A percentile compares a stretch with the other conserved stretches of the same genome.
phyloP scores from a whole-genome alignment of 2,329 filamentous ascomycete genomes.

The Tolypocladium amazonense region DNA sequence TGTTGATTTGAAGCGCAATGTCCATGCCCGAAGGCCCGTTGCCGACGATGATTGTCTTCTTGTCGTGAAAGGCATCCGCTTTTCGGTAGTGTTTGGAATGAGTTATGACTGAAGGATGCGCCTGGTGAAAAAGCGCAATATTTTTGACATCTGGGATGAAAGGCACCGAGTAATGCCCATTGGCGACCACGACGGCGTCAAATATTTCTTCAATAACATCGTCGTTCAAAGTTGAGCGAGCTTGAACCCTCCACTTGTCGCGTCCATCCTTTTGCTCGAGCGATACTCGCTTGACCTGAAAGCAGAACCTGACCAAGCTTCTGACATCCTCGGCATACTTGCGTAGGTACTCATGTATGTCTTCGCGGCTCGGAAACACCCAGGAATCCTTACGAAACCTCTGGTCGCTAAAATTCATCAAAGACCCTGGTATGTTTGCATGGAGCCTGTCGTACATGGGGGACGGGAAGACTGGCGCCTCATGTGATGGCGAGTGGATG shows the following conservation, averaged over 20 bases:
- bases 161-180: conserved; percentile 63
- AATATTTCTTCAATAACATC: conserved; percentile 37
- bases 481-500: conserved; percentile 29
- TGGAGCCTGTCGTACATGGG: conserved; percentile 76
- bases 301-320: conserved; percentile 57
- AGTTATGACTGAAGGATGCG: conserved; percentile 49
- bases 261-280: conserved; percentile 13
- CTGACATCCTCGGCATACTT: conserved; percentile 59
- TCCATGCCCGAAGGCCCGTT: conserved; percentile 79
- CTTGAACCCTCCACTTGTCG: conserved; percentile 52
- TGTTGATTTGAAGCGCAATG: conserved; percentile 65
- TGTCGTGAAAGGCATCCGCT: conserved; percentile 49
- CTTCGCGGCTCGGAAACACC: conserved; percentile 63
- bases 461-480: conserved; percentile 58
- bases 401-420: conserved; percentile 74
- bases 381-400: conserved; percentile 52
- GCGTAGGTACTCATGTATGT: conserved; percentile 64
- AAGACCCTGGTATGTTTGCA: conserved; percentile 71
- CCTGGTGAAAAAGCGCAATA: conserved; percentile 46
- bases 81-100: conserved; percentile 76
- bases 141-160: conserved; percentile 54
- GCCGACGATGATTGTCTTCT: conserved; percentile 76
- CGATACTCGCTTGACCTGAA: conserved; percentile 53
- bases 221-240: conserved; percentile 36
- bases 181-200: conserved; percentile 67